Conservation (phyloP, 495 filamentous ascomycete species). For the Penicillium odoratum region DNA sequence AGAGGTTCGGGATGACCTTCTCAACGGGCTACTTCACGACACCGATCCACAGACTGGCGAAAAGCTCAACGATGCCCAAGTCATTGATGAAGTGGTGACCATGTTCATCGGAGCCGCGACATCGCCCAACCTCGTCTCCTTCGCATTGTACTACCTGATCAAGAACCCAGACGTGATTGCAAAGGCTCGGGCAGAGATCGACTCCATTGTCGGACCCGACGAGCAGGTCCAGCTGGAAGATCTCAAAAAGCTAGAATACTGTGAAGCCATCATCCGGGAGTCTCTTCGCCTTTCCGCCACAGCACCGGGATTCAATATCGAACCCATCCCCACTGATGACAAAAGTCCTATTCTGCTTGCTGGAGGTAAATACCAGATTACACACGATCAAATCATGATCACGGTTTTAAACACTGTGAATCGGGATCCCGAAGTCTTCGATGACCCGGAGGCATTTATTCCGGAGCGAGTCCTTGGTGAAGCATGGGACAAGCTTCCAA, state of each 20-base stretch:
- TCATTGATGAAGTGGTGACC: slow-evolving; percentile 62
- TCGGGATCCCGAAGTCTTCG: slow-evolving; percentile 66
- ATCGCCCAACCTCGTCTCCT: slow-evolving; percentile 37
- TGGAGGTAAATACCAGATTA: slow-evolving; percentile 67
- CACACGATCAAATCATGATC: slow-evolving; percentile 60
- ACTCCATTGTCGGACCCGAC: slow-evolving; percentile 30
- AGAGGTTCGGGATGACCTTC: slow-evolving; percentile 55
- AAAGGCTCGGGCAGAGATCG: slow-evolving; percentile 38
- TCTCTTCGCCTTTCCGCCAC: slow-evolving; percentile 67
- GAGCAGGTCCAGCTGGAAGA: slow-evolving; percentile 49
- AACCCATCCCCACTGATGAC: slow-evolving; percentile 51
- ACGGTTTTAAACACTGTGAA: slow-evolving; percentile 65
- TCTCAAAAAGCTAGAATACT: slow-evolving; percentile 63
- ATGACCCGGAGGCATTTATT: slow-evolving; percentile 62
- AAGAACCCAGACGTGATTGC: slow-evolving; percentile 30
- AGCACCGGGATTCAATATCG: slow-evolving; percentile 63
- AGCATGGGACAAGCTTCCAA: slow-evolving; percentile 57
- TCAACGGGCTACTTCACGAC: slow-evolving; percentile 66
- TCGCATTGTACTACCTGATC: slow-evolving; percentile 40
- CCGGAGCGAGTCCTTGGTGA: slow-evolving; percentile 71
- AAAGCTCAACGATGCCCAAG: slow-evolving; percentile 55
- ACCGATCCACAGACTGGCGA: slow-evolving; percentile 65
- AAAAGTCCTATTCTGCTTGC: slow-evolving; percentile 51
- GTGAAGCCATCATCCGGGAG: slow-evolving; percentile 69
- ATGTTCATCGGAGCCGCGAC: slow-evolving; percentile 45